Evolutionary conservation across 306 rosid genomes (phyloP), one percentile per base, ranked within the genome.

Genomic region (Arachis stenosperma): DNA sequence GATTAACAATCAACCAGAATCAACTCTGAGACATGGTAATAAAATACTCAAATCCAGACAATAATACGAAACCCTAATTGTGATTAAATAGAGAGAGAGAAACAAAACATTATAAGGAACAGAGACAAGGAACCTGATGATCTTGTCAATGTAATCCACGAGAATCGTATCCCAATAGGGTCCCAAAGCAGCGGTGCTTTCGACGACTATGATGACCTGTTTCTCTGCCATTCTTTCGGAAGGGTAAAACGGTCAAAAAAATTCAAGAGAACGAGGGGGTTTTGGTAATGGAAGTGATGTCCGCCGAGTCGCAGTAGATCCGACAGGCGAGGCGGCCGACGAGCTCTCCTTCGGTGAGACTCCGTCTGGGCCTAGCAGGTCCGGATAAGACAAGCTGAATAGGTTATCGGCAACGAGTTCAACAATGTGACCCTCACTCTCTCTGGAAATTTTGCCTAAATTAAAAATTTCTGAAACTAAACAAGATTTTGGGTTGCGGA

Each of bases 141-240:
- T 78, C 86, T 92, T 92, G 6, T 90, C 94, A 11, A 92, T 82
- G 82, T 92, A 92, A 79, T 92, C 98, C 53, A 73, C 64, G 42
- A 74, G 73, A 67, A 88, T n/a, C 47, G 85, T 73, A 12, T 70
- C 68, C 98, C 96, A 92, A 74, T 80, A 88, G 30, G 92, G 94
- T 0, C 98, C 96, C 90, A 92, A 84, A 29, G 94, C 96, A 4
- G 92, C 96, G 37, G 96, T 92, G 61, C 87, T 85, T 81, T 92
- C 98, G 7, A 90, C 98, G 39, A 50, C 94, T 6, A 92, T 79
- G 80, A 88, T 88, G 78, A 92, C 79, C 83, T 86, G 96, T 87
- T 84, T 92, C 78, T 88, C 98, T 29, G 84, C 90, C 98, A 92
- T 92, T 27, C 55, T 17, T 6, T 60, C 55, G 22, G 33, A 13